Conservation (phyloP, 2,329 filamentous ascomycete genomes). For the Aureobasidium zeae region DNA sequence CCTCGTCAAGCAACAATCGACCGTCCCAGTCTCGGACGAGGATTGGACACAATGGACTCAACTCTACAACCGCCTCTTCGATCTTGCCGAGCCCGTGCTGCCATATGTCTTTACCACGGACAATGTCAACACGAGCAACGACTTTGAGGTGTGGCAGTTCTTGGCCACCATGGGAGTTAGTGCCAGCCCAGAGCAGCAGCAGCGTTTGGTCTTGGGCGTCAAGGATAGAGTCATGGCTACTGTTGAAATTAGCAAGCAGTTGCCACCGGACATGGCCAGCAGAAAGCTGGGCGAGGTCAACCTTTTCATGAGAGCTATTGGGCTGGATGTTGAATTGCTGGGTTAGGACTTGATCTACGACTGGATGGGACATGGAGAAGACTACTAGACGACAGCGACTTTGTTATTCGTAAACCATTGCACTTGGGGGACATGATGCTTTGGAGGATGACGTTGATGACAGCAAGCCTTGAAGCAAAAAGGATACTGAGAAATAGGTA, state of each 20-base stretch:
- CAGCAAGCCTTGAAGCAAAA: no score
- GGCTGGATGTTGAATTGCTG: conserved; percentile 82
- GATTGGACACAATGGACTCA: conserved; percentile 75
- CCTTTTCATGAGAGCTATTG: conserved; percentile 96
- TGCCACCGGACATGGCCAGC: conserved; percentile 76
- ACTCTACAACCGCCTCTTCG: conserved; percentile 81
- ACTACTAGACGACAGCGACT: no score
- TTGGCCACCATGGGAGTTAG: conserved; percentile 90
- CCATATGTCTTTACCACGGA: conserved; percentile 82
- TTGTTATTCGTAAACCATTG: no score
- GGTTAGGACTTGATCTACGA: no score
- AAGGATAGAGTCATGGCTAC: conserved; percentile 98
- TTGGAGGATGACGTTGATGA: no score
- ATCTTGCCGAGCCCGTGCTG: conserved; percentile 72
- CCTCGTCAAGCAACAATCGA: conserved; percentile 74
- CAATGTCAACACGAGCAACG: conserved; percentile 66
- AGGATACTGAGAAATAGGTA: no score
- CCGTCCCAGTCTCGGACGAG: conserved; percentile 55
- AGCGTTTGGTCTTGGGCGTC: conserved; percentile 84
- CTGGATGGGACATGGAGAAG: no score
- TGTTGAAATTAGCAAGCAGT: conserved; percentile 75
- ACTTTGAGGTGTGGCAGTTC: conserved; percentile 97
- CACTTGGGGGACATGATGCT: no score
- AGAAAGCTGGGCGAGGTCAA: conserved; percentile 87
- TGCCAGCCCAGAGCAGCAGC: conserved; percentile 88